A percentile compares a stretch with the other conserved stretches of the same genome.
Evolutionary conservation across 2,329 filamentous ascomycete species (phyloP).

Genomic region (Diplodia sapinea): DNA sequence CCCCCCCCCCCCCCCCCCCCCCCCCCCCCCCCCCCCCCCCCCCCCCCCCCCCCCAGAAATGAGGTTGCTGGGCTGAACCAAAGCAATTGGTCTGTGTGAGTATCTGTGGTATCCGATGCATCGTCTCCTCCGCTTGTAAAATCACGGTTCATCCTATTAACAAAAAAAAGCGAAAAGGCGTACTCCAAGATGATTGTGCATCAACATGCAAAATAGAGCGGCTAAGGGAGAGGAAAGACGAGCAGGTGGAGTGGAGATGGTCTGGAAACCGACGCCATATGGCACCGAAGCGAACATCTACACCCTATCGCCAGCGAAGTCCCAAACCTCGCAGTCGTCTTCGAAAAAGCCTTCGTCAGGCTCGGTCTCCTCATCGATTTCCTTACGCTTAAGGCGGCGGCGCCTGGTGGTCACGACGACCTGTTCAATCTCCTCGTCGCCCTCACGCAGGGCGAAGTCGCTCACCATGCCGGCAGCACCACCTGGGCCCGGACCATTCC

Average conservation of each 20-base stretch:
- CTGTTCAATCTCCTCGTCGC: slow-evolving; percentile 69
- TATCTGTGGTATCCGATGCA: slow-evolving; percentile 24
- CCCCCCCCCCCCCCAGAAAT: too few species aligned
- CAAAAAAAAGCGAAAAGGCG: not conserved
- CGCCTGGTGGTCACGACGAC: slow-evolving; percentile 82
- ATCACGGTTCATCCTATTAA: slow-evolving; percentile 1
- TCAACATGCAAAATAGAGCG: slow-evolving; percentile 14
- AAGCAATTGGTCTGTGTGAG: slow-evolving; percentile 6
- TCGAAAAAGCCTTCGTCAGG: slow-evolving; percentile 82
- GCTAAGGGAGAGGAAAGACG: not conserved
- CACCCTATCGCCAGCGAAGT: slow-evolving; percentile 72
- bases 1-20: too few species aligned
- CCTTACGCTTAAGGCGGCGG: slow-evolving; percentile 59
- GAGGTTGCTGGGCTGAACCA: not conserved
- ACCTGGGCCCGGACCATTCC: slow-evolving; percentile 39
- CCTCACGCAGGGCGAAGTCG: slow-evolving; percentile 57
- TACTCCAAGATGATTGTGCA: slow-evolving; percentile 5
- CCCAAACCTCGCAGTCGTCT: slow-evolving; percentile 88
- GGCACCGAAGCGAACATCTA: slow-evolving; percentile 33
- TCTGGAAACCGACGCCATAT: not conserved
- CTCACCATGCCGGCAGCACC: slow-evolving; percentile 49
- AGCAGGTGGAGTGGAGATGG: not conserved
- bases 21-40: too few species aligned
- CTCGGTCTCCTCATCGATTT: slow-evolving; percentile 54
- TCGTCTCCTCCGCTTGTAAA: slow-evolving; percentile 11